Conservation (phyloP, 1,284 basidiomycete species). For the Cutaneotrichosporon sp. region DNA sequence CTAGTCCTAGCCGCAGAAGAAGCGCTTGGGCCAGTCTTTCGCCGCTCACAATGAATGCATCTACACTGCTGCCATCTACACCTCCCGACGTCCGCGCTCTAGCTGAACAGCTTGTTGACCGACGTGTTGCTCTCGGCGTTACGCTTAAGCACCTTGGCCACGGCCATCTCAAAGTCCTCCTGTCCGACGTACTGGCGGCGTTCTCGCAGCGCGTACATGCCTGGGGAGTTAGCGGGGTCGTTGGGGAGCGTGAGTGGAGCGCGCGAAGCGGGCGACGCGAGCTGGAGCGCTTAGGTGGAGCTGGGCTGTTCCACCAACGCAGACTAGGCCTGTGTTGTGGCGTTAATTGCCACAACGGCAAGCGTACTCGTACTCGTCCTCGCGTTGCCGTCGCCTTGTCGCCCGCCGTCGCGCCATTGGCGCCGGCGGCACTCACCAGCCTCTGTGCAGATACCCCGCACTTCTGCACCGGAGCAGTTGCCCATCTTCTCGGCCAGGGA, state of each 20-base stretch:
- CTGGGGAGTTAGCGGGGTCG: constrained; percentile 33
- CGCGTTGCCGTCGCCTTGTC: too few species aligned
- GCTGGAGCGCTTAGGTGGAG: too few species aligned
- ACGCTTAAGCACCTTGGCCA: constrained; percentile 93
- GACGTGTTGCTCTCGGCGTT: constrained; percentile 85
- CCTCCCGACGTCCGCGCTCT: constrained; percentile 1
- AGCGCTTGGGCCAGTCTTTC: too few species aligned
- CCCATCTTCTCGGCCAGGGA: constrained; percentile 98
- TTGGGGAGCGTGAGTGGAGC: too few species aligned
- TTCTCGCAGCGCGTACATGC: constrained; percentile 96
- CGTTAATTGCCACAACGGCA: too few species aligned
- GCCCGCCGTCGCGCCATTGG: too few species aligned
- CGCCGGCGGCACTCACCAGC: constrained; percentile 51
- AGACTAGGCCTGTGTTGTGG: too few species aligned
- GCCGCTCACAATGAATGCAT: not conserved
- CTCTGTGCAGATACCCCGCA: constrained; percentile 97
- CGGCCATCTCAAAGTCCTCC: constrained; percentile 97
- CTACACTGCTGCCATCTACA: not conserved
- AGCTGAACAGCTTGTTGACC: constrained; percentile 76
- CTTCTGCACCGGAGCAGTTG: constrained; percentile 95
- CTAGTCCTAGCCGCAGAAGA: too few species aligned
- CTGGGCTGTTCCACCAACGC: too few species aligned
- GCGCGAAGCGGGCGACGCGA: too few species aligned
- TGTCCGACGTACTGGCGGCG: constrained; percentile 94
- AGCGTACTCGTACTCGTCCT: too few species aligned